Evolutionary conservation across 2,329 filamentous ascomycete species (phyloP).

Genomic region (Colletotrichum trifolii): DNA sequence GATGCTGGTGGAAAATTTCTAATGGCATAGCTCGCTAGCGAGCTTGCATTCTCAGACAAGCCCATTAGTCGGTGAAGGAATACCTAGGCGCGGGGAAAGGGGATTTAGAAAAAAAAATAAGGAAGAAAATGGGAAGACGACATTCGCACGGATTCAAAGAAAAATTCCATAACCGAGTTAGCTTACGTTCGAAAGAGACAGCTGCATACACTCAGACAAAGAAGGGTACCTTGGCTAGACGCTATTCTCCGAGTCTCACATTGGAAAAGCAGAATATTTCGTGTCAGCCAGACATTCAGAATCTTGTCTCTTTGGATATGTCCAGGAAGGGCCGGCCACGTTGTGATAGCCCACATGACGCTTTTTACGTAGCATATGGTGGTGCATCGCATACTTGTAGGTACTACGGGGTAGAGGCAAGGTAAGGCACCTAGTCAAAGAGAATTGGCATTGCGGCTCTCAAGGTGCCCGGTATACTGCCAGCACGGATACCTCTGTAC

Average conservation of each 20-base stretch:
- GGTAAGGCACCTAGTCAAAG: too few relatives aligned
- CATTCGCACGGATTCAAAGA: conserved; percentile 12
- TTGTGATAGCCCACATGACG: too few relatives aligned
- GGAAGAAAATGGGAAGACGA: conserved; percentile 6
- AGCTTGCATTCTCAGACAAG: conserved; percentile 24
- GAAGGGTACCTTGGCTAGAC: conserved; percentile 4
- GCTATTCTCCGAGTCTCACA: conserved; percentile 25
- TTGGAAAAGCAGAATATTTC: conserved; percentile 1
- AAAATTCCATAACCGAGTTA: conserved; percentile 27
- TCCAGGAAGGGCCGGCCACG: too few relatives aligned
- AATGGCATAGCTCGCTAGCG: conserved; percentile 13
- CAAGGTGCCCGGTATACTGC: too few relatives aligned
- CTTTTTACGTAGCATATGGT: too few relatives aligned
- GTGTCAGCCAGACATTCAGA: conserved; percentile 10
- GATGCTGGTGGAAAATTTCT: background rate
- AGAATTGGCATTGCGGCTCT: too few relatives aligned
- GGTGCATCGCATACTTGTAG: too few relatives aligned
- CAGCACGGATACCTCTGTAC: too few relatives aligned
- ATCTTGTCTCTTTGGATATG: conserved; percentile 9
- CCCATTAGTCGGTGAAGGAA: conserved; percentile 35
- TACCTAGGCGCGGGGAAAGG: background rate
- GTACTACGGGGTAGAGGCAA: too few relatives aligned
- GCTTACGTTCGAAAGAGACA: conserved; percentile 17
- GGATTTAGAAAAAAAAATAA: too few relatives aligned
- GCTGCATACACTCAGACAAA: conserved; percentile 16